Percentiles rank a stretch among this genome's conserved stretches.
Conservation (phyloP, 2,329 filamentous ascomycete species). For the Alternaria ethzedia region DNA sequence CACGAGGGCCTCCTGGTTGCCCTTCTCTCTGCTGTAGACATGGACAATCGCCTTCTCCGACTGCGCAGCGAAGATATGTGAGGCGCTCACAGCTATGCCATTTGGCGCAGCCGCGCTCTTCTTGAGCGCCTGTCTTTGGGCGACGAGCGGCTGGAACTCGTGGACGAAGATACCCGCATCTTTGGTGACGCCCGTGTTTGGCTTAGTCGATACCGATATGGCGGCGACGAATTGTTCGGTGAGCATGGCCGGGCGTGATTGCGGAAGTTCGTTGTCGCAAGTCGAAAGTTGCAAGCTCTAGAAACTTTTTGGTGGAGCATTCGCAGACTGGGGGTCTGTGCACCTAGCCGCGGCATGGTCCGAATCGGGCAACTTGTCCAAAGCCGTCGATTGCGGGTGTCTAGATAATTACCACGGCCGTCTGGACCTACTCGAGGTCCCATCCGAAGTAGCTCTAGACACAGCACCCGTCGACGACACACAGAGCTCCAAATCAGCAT, state of each 20-base stretch:
- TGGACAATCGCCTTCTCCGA: conserved; percentile 90
- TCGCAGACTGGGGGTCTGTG: not conserved
- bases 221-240: conserved; percentile 58
- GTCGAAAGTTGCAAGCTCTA: conserved; percentile 11
- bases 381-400: not conserved
- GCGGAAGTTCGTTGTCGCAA: conserved; percentile 3
- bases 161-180: conserved; percentile 89
- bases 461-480: not conserved
- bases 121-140: conserved; percentile 82
- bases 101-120: conserved; percentile 84
- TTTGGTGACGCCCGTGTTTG: conserved; percentile 62
- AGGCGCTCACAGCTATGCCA: conserved; percentile 78
- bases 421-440: not conserved
- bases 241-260: conserved; percentile 50
- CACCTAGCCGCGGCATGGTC: conserved; percentile 5
- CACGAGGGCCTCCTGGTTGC: conserved; percentile 86
- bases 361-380: not conserved
- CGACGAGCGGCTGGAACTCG: conserved; percentile 76
- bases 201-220: conserved; percentile 52
- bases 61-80: conserved; percentile 91
- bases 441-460: not conserved
- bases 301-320: conserved; percentile 20
- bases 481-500: not conserved
- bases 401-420: not conserved
- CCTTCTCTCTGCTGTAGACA: conserved; percentile 83